Conservation (phyloP, 768 basidiomycete genomes). For the Agaricus subrufescens region DNA sequence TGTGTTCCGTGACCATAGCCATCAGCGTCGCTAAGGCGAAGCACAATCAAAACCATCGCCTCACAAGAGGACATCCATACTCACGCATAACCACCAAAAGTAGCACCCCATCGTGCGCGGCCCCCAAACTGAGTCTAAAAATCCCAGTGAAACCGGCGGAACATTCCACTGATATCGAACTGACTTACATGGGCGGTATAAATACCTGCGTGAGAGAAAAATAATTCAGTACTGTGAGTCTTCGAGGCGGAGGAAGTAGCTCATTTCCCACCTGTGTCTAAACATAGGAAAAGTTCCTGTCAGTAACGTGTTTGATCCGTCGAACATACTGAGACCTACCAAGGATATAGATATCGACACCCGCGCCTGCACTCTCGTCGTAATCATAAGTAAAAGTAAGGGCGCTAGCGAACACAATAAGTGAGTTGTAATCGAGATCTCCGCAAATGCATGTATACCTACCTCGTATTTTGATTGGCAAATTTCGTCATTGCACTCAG, state of each 20-base stretch:
- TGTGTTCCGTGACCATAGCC: constrained; percentile 36
- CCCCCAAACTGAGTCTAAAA: constrained; percentile 27
- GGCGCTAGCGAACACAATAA: not conserved
- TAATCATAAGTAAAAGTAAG: constrained; percentile 19
- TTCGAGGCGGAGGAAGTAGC: not conserved
- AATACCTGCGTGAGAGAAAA: constrained; percentile 14
- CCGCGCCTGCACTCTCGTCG: constrained; percentile 11
- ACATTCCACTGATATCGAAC: not conserved
- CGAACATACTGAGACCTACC: constrained; percentile 17
- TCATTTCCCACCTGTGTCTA: constrained; percentile 19
- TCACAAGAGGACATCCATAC: not conserved
- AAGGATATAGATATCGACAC: constrained; percentile 35
- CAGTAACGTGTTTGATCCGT: not conserved
- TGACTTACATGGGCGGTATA: constrained; percentile 17
- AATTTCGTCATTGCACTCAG: constrained; percentile 17
- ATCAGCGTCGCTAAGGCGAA: constrained; percentile 17
- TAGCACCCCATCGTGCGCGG: constrained; percentile 33
- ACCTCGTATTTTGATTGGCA: constrained; percentile 9
- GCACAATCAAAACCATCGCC: not conserved
- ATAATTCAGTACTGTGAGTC: not conserved
- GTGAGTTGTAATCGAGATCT: not conserved
- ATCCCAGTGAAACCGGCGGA: not conserved
- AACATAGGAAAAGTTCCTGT: not conserved
- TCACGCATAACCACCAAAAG: constrained; percentile 19
- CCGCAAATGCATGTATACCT: not conserved